These are phyloP conservation scores for Rubroshorea leprosula DNA, from an alignment of 345 rosid genomes.

Conservation along the genomic window DNA sequence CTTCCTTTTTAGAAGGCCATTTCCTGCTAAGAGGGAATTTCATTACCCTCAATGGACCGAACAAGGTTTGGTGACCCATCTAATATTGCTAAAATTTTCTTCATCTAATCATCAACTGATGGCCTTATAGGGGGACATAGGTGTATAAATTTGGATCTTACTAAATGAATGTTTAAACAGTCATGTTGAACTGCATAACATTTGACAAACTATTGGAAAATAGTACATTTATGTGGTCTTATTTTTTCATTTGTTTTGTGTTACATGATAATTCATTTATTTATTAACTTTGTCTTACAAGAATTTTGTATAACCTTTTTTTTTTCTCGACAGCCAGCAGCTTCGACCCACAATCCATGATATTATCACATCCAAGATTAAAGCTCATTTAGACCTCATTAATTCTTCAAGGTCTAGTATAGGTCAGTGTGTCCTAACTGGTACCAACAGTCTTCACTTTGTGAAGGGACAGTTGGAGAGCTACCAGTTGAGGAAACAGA, in stretches of 20 bases:
- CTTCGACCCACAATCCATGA: constrained; percentile 95
- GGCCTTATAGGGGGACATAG: no score
- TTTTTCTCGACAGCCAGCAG: constrained; percentile 62
- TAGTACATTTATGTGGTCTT: constrained; percentile 10
- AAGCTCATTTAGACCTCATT: constrained; percentile 54
- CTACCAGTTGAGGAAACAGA: constrained; percentile 62
- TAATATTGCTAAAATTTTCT: no score
- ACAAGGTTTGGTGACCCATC: no score
- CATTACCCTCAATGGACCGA: no score
- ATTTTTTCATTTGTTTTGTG: neutral
- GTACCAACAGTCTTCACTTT: constrained; percentile 38
- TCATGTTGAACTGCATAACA: constrained; percentile 17
- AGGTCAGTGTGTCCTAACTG: constrained; percentile 44
- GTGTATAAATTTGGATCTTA: no score
- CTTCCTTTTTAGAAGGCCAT: no score
- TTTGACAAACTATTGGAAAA: constrained; percentile 8
- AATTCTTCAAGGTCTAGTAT: constrained; percentile 56
- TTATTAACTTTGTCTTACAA: constrained; percentile 10
- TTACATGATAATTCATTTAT: constrained; percentile 7
- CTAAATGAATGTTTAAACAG: constrained; percentile 2
- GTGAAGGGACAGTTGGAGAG: constrained; percentile 64
- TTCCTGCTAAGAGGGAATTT: no score
- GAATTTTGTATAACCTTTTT: neutral
- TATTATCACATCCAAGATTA: constrained; percentile 81
- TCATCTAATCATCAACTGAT: neutral